phyloP scores from a whole-genome alignment of 352 stramenopile species.

The Phytophthora multivora region DNA sequence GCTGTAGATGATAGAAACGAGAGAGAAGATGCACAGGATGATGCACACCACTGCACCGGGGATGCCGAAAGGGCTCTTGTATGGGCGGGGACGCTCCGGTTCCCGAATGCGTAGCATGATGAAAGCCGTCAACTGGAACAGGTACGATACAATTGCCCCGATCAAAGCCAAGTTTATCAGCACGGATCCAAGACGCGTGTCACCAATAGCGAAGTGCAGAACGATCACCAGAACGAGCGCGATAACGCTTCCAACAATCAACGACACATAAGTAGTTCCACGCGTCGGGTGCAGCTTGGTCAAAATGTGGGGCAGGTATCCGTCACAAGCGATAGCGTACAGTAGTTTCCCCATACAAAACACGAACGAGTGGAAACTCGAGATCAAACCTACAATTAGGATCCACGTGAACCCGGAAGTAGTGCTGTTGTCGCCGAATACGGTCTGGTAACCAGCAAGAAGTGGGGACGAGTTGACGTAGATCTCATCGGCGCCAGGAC shows the following conservation, averaged over 20 bases:
- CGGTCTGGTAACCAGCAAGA: slow-evolving; percentile 55
- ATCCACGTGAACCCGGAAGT: slow-evolving; percentile 67
- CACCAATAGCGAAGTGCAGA: slow-evolving; percentile 62
- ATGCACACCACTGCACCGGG: slow-evolving; percentile 50
- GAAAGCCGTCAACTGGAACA: slow-evolving; percentile 62
- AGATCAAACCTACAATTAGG: slow-evolving; percentile 59
- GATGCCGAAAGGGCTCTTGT: slow-evolving; percentile 59
- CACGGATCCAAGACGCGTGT: slow-evolving; percentile 57
- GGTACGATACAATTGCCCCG: slow-evolving; percentile 62
- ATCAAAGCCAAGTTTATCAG: slow-evolving; percentile 68
- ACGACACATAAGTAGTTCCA: slow-evolving; percentile 47
- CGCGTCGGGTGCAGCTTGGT: slow-evolving; percentile 55
- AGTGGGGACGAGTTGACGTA: slow-evolving; percentile 52
- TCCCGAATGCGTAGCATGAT: slow-evolving; percentile 59
- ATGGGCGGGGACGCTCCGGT: slow-evolving; percentile 53
- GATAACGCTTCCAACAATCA: slow-evolving; percentile 46
- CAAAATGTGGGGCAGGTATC: slow-evolving; percentile 54
- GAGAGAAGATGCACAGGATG: slow-evolving; percentile 46
- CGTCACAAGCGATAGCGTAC: slow-evolving; percentile 63
- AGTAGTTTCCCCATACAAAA: slow-evolving; percentile 72
- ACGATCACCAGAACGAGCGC: slow-evolving; percentile 45
- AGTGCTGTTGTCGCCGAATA: slow-evolving; percentile 63
- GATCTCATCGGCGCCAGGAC: slow-evolving; percentile 48
- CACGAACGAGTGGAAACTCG: slow-evolving; percentile 74
- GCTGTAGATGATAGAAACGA: slow-evolving; percentile 67